Conservation (phyloP, 805 yeast genomes). For the Candida cerambycidarum region DNA sequence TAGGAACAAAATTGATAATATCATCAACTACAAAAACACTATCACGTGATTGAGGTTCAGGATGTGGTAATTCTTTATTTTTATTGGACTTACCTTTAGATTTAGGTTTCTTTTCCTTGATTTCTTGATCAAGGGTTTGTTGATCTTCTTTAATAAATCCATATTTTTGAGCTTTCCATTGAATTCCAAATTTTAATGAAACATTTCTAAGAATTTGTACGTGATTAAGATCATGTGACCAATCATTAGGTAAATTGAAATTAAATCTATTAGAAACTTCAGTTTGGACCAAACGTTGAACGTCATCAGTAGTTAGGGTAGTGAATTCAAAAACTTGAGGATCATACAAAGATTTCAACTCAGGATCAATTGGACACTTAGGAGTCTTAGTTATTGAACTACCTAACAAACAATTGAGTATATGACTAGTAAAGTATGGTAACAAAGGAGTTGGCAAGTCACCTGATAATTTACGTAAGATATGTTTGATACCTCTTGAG, state of each 20-base stretch:
- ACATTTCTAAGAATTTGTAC: constrained; percentile 64
- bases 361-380: constrained; percentile 42
- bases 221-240: constrained; percentile 41
- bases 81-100: constrained; percentile 8
- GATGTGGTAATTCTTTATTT: too few relatives aligned
- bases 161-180: constrained; percentile 62
- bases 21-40: constrained; percentile 60
- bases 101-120: constrained; percentile 21
- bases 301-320: constrained; percentile 45
- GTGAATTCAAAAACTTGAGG: constrained; percentile 42
- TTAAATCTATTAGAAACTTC: constrained; percentile 68
- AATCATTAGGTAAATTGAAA: constrained; percentile 49
- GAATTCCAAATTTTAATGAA: constrained; percentile 80
- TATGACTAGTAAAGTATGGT: constrained; percentile 63
- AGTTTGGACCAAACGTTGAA: constrained; percentile 43
- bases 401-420: constrained; percentile 72
- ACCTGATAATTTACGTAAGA: constrained; percentile 51
- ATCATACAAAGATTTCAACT: constrained; percentile 41
- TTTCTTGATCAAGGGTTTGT: constrained; percentile 24
- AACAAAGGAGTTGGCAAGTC: constrained; percentile 53
- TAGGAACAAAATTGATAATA: constrained; percentile 67
- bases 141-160: constrained; percentile 45
- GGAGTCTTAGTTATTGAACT: constrained; percentile 40
- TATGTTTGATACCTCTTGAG: constrained; percentile 77
- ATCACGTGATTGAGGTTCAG: too few relatives aligned